Percentiles rank a stretch among this genome's conserved stretches.
phyloP scores from a whole-genome alignment of 2,329 filamentous ascomycete genomes.

The Beauveria scarabaeidicola region DNA sequence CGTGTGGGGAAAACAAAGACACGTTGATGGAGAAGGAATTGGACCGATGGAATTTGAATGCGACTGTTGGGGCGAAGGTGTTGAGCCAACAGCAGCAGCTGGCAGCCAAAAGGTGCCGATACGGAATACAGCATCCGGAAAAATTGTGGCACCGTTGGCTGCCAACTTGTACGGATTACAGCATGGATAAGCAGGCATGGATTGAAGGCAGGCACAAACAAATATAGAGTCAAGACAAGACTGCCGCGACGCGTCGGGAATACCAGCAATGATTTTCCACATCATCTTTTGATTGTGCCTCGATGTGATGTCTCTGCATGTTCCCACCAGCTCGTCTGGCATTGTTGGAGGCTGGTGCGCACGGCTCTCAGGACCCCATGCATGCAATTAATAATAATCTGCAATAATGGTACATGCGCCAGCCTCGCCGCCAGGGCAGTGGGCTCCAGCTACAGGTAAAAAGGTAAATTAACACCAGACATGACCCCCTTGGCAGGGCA shows the following conservation, averaged over 20 bases:
- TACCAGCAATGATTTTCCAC: no score
- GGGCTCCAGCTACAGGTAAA: neutral
- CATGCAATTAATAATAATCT: slow-evolving; percentile 2
- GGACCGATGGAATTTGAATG: neutral
- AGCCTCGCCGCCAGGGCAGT: no score
- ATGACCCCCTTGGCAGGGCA: neutral
- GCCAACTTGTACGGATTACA: no score
- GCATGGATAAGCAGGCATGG: no score
- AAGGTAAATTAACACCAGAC: neutral
- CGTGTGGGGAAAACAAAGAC: neutral
- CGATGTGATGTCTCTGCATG: neutral
- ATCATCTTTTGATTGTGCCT: neutral
- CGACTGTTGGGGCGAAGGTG: no score
- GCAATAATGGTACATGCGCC: neutral
- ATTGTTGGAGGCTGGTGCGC: neutral
- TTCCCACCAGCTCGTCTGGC: neutral
- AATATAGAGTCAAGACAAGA: no score
- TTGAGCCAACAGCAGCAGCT: no score
- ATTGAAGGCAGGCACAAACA: no score
- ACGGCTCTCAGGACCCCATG: neutral
- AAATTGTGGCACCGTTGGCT: no score
- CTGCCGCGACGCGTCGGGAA: no score
- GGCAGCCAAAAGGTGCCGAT: no score
- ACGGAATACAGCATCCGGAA: no score
- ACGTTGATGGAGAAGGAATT: neutral